These are phyloP conservation scores for Exidia glandulosa DNA, from an alignment of 768 basidiomycete species.

Conservation along the genomic window DNA sequence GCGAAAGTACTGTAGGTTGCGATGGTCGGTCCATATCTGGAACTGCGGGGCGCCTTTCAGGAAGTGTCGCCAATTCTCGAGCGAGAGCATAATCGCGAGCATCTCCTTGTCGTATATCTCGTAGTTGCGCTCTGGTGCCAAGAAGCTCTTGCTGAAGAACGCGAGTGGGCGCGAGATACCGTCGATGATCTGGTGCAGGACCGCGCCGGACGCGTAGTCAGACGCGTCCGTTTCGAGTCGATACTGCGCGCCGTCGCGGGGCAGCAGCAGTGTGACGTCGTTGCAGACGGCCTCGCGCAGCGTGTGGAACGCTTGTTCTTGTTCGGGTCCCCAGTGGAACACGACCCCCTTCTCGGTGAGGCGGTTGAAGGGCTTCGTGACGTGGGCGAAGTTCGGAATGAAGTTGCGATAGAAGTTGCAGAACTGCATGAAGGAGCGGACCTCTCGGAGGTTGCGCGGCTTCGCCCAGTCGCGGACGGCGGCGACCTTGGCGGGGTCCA, in stretches of 20 bases:
- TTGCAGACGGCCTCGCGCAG: neutral
- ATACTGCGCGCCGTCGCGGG: neutral
- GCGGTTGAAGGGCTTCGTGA: conserved; percentile 17
- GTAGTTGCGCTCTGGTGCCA: conserved; percentile 2
- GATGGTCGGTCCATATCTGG: conserved; percentile 6
- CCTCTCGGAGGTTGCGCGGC: conserved; percentile 9
- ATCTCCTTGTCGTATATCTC: neutral
- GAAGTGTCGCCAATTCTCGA: neutral
- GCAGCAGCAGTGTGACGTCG: neutral
- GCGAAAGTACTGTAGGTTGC: conserved; percentile 11
- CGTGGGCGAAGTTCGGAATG: conserved; percentile 19
- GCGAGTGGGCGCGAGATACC: neutral
- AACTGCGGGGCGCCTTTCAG: neutral
- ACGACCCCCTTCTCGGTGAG: conserved; percentile 9
- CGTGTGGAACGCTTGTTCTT: neutral
- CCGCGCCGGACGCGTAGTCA: conserved; percentile 11
- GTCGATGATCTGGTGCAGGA: conserved; percentile 7
- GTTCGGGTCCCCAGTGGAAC: neutral
- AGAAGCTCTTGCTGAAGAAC: neutral
- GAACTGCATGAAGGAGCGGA: conserved; percentile 19
- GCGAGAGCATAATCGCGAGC: neutral
- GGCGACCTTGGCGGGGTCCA: conserved; percentile 25
- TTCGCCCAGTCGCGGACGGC: conserved; percentile 20
- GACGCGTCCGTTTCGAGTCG: conserved; percentile 2
- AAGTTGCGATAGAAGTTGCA: conserved; percentile 26